These are phyloP conservation scores for Cytidiella melzeri DNA, from an alignment of 768 basidiomycete genomes.

Conservation along the genomic window DNA sequence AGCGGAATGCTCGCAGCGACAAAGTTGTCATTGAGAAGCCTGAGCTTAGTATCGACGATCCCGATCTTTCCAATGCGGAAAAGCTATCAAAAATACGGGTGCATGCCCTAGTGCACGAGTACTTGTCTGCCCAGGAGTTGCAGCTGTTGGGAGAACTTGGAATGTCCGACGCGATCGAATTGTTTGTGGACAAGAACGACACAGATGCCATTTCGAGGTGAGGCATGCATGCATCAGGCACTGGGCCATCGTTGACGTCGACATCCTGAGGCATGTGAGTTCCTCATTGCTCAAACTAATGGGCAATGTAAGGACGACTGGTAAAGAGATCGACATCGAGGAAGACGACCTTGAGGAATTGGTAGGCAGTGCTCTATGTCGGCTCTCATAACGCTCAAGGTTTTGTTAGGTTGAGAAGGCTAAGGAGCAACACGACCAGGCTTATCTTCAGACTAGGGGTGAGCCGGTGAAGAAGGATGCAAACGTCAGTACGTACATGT, in stretches of 20 bases:
- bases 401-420: slow-evolving; percentile 53
- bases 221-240: slow-evolving; percentile 18
- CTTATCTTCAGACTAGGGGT: slow-evolving; percentile 28
- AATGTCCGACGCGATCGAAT: slow-evolving; percentile 91
- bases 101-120: slow-evolving; percentile 86
- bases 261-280: slow-evolving; percentile 53
- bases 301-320: slow-evolving; percentile 61
- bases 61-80: slow-evolving; percentile 56
- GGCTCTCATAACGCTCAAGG: not conserved
- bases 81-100: slow-evolving; percentile 80
- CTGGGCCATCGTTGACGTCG: not conserved
- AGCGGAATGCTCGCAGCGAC: slow-evolving; percentile 45
- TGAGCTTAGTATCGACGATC: slow-evolving; percentile 76
- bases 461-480: not conserved
- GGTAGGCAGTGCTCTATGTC: slow-evolving; percentile 34
- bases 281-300: slow-evolving; percentile 54
- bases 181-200: slow-evolving; percentile 97
- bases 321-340: slow-evolving; percentile 55
- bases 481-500: not conserved
- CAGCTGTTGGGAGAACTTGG: slow-evolving; percentile 86
- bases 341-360: slow-evolving; percentile 72
- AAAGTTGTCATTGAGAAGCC: slow-evolving; percentile 74
- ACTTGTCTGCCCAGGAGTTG: slow-evolving; percentile 86
- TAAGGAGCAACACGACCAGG: slow-evolving; percentile 63
- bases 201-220: slow-evolving; percentile 85